Conservation (phyloP, 139 green algal species). For the Prasinococcaceae sp. region DNA sequence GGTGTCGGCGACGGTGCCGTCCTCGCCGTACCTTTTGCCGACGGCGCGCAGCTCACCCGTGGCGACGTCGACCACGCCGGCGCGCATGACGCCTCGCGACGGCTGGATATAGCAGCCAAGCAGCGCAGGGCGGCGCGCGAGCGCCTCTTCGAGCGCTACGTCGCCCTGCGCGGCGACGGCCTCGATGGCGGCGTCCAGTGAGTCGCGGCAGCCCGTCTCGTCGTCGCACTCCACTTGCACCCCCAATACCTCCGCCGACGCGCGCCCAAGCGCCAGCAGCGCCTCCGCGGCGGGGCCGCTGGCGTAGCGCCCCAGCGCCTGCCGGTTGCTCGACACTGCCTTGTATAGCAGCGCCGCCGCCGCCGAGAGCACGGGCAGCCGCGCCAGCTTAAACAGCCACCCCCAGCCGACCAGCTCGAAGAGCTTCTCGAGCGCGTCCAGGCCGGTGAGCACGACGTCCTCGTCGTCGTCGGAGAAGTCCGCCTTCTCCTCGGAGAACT, state of each 20-base stretch:
- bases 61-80: not conserved
- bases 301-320: conserved; percentile 30
- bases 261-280: conserved; percentile 5
- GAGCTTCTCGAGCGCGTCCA: conserved; percentile 12
- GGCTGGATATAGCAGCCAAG: not conserved
- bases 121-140: not conserved
- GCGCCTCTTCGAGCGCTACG: not conserved
- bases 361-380: conserved; percentile 37
- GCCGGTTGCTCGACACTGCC: conserved; percentile 43
- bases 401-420: conserved; percentile 41
- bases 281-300: conserved; percentile 17
- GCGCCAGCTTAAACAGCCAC: conserved; percentile 43
- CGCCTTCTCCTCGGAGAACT: not conserved
- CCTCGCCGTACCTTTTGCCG: too few species aligned
- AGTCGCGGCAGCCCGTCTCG: not conserved
- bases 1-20: too few species aligned
- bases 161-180: not conserved
- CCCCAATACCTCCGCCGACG: not conserved
- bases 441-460: conserved; percentile 4
- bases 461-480: too few species aligned
- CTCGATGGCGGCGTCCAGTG: too few species aligned
- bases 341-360: conserved; percentile 46
- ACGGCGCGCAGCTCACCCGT: not conserved
- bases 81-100: not conserved
- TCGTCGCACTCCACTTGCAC: not conserved